Evolutionary conservation across 805 yeast species (phyloP).

Genomic region (Kodamaea restingae): DNA sequence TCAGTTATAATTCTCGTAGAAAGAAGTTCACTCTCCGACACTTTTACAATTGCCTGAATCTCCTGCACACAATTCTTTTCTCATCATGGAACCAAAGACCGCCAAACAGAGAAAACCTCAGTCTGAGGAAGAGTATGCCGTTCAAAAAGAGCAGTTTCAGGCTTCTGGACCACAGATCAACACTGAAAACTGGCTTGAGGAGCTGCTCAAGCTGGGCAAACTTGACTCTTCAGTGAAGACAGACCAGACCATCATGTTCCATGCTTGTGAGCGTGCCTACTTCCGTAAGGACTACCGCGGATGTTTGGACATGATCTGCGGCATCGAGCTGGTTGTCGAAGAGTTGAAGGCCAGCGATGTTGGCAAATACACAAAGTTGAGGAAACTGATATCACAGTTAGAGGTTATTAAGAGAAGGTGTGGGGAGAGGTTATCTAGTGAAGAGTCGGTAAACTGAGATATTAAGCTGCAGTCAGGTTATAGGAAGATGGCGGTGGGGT

Average conservation of each 20-base stretch:
- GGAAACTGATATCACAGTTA: conserved; percentile 29
- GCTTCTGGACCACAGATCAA: conserved; percentile 56
- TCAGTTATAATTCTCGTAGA: too few species aligned
- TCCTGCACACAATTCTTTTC: not conserved
- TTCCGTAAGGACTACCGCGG: conserved; percentile 47
- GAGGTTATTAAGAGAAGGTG: conserved; percentile 4
- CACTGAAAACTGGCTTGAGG: conserved; percentile 41
- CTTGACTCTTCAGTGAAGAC: conserved; percentile 40
- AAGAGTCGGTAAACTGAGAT: not conserved
- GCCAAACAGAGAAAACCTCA: conserved; percentile 58
- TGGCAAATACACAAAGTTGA: conserved; percentile 8
- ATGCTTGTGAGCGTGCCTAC: conserved; percentile 62
- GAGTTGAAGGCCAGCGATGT: conserved; percentile 7
- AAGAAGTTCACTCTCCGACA: too few species aligned
- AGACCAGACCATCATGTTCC: conserved; percentile 51
- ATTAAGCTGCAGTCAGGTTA: too few species aligned
- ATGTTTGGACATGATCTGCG: conserved; percentile 36
- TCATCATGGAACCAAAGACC: not conserved
- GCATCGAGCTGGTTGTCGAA: conserved; percentile 7
- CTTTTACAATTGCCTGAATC: too few species aligned
- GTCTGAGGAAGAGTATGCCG: conserved; percentile 55
- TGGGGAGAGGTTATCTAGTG: not conserved
- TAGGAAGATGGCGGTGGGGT: too few species aligned
- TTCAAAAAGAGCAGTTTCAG: conserved; percentile 50
- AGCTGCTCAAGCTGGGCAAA: conserved; percentile 20